Conservation (phyloP, 495 filamentous ascomycete genomes). For the Xylaria scruposa region DNA sequence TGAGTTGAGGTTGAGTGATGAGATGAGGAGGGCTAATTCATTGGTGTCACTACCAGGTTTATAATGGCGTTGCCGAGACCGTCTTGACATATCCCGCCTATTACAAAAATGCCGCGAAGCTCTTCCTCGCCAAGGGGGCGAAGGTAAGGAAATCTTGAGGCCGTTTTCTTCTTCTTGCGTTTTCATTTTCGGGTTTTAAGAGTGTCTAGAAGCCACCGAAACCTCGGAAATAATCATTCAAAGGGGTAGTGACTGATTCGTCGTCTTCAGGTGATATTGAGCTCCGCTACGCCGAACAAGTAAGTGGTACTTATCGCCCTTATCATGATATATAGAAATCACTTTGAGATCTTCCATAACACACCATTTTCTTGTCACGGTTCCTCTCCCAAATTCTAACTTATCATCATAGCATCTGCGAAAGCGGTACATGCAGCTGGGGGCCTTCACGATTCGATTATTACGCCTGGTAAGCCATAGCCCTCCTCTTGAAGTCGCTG, state of each 20-base stretch:
- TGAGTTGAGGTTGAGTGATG: constrained; percentile 1
- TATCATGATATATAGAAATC: not conserved
- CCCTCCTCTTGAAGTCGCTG: too few species aligned
- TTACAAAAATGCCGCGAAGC: constrained; percentile 60
- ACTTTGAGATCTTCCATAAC: not conserved
- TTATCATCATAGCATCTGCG: constrained; percentile 49
- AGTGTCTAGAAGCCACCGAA: too few species aligned
- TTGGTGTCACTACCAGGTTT: constrained; percentile 14
- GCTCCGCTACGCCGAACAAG: constrained; percentile 60
- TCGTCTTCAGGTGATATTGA: constrained; percentile 50
- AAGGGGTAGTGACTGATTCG: too few species aligned
- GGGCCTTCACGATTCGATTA: constrained; percentile 56
- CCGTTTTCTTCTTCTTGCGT: too few species aligned
- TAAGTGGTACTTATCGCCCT: not conserved
- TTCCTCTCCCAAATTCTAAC: not conserved
- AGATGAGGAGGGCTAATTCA: not conserved
- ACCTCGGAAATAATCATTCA: too few species aligned
- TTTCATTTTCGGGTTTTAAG: too few species aligned
- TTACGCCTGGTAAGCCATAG: constrained; percentile 48
- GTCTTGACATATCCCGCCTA: constrained; percentile 66
- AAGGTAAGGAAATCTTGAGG: constrained; percentile 36
- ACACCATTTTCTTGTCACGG: not conserved
- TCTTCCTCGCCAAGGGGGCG: constrained; percentile 60
- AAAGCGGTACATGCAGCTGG: constrained; percentile 57
- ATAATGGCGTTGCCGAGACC: constrained; percentile 58